These are phyloP conservation scores for Blechomonas ayalai DNA, from an alignment of 208 protist genomes.

Conservation along the genomic window DNA sequence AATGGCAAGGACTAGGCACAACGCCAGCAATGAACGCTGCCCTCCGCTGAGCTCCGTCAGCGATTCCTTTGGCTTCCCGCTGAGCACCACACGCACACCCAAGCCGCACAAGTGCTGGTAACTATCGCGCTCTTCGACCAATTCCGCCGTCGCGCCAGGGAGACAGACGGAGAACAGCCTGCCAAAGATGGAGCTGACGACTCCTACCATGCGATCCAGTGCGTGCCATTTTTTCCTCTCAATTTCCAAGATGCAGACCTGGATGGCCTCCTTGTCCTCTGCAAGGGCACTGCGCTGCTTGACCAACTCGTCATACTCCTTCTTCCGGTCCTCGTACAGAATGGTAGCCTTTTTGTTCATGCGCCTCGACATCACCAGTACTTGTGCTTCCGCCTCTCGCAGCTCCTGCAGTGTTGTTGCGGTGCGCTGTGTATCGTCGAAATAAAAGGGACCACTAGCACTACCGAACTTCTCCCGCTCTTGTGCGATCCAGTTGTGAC, in stretches of 20 bases:
- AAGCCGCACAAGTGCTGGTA: constrained; percentile 85
- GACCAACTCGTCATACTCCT: constrained; percentile 96
- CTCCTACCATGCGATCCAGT: constrained; percentile 92
- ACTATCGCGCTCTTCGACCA: constrained; percentile 83
- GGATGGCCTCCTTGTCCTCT: constrained; percentile 96
- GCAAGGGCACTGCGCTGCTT: constrained; percentile 90
- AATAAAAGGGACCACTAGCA: constrained; percentile 45
- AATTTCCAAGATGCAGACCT: constrained; percentile 94
- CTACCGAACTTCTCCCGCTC: constrained; percentile 39
- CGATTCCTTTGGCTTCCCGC: constrained; percentile 95
- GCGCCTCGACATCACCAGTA: constrained; percentile 58
- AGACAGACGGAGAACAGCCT: constrained; percentile 97
- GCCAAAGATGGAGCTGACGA: constrained; percentile 96
- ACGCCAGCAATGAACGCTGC: constrained; percentile 98
- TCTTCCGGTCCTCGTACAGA: constrained; percentile 93
- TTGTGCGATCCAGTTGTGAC: constrained; percentile 47
- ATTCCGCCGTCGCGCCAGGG: constrained; percentile 91
- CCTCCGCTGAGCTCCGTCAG: constrained; percentile 99
- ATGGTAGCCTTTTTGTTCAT: constrained; percentile 93
- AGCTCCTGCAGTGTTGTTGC: constrained; percentile 55
- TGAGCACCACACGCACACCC: constrained; percentile 95
- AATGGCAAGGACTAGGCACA: constrained; percentile 98
- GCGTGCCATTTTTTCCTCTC: constrained; percentile 98
- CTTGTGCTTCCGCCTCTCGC: constrained; percentile 64
- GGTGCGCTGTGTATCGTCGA: constrained; percentile 53